These are phyloP conservation scores for Escovopsis weberi DNA, from an alignment of 2,329 filamentous ascomycete species.

Conservation along the genomic window DNA sequence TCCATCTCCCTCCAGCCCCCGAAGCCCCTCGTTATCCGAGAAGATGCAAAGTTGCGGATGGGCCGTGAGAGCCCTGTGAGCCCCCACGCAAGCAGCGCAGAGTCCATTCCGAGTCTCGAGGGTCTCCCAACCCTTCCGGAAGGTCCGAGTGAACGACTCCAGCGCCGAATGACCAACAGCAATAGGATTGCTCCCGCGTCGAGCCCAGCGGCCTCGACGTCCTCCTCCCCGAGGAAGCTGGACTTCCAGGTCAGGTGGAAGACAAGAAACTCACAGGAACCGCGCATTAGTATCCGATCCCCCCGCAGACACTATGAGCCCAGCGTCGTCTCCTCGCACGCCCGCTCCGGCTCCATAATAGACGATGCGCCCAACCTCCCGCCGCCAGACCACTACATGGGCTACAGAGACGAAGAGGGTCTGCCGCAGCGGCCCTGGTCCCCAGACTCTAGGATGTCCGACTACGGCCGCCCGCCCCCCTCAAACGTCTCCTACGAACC, in stretches of 20 bases:
- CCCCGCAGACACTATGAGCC: conserved; percentile 36
- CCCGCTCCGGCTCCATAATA: conserved; percentile 33
- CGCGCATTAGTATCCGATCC: conserved; percentile 24
- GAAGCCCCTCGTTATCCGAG: neutral
- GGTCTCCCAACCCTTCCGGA: conserved; percentile 37
- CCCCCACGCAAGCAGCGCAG: conserved; percentile 9
- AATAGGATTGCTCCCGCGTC: conserved; percentile 3
- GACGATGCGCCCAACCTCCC: conserved; percentile 44
- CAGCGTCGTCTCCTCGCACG: conserved; percentile 33
- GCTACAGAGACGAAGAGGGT: conserved; percentile 34
- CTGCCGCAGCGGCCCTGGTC: conserved; percentile 46
- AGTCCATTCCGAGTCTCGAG: conserved; percentile 17
- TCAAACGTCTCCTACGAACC: conserved; percentile 67
- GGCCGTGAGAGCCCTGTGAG: neutral
- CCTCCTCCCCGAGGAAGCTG: neutral
- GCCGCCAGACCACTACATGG: conserved; percentile 49
- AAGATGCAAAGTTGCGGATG: conserved; percentile 36
- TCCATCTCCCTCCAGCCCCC: conserved; percentile 1
- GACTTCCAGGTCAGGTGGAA: conserved; percentile 8
- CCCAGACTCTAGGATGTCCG: conserved; percentile 35
- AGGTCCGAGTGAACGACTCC: conserved; percentile 27
- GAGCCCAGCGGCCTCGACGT: neutral
- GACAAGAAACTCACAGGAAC: conserved; percentile 26
- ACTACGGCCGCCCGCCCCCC: conserved; percentile 58
- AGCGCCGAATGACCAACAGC: conserved; percentile 12